These are phyloP conservation scores for Penicillium coprophilum DNA, from an alignment of 495 filamentous ascomycete genomes.

Conservation along the genomic window DNA sequence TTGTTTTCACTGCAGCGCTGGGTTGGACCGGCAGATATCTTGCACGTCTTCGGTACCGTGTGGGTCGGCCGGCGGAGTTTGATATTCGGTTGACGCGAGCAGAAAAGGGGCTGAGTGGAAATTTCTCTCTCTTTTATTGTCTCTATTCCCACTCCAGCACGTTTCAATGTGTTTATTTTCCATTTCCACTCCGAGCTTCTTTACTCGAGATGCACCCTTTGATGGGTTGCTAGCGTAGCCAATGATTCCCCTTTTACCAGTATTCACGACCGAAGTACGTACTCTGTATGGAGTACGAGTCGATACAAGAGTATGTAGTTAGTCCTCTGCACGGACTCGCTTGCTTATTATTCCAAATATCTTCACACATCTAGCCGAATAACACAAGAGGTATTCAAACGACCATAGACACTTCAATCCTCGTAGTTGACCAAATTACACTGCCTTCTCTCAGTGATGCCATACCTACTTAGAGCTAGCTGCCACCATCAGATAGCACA, in stretches of 20 bases:
- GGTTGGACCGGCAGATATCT: conserved; percentile 44
- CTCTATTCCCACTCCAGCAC: conserved; percentile 52
- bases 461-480: background rate
- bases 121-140: conserved; percentile 51
- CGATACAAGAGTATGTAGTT: background rate
- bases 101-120: conserved; percentile 51
- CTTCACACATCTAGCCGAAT: background rate
- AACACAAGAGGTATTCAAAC: background rate
- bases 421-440: background rate
- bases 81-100: conserved; percentile 50
- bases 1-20: conserved; percentile 41
- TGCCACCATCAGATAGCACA: background rate
- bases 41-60: conserved; percentile 43
- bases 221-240: conserved; percentile 13
- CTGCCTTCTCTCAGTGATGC: background rate
- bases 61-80: conserved; percentile 52
- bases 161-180: conserved; percentile 49
- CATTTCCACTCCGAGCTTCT: conserved; percentile 21
- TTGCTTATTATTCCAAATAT: background rate
- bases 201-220: conserved; percentile 5
- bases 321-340: background rate
- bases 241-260: conserved; percentile 13
- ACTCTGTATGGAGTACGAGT: too few relatives aligned
- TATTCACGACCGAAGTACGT: conserved; percentile 1
- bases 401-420: background rate